phyloP scores from a whole-genome alignment of 495 filamentous ascomycete genomes.

The Tuber melanosporum region DNA sequence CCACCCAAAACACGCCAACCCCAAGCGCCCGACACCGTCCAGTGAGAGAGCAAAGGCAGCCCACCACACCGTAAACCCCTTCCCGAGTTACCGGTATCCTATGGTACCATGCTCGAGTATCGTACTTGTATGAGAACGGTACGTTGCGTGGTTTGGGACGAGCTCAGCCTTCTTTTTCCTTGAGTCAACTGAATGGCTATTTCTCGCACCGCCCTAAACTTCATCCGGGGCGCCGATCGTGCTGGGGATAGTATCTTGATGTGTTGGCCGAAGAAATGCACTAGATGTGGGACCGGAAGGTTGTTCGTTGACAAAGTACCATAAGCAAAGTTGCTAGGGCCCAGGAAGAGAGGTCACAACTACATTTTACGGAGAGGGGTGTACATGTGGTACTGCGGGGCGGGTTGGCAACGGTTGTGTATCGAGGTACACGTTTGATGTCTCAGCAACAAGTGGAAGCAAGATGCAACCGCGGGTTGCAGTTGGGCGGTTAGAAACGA shows the following conservation, averaged over 20 bases:
- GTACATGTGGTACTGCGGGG: not conserved
- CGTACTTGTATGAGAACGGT: not conserved
- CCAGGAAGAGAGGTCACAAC: not conserved
- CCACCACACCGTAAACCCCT: not conserved
- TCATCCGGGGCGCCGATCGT: not conserved
- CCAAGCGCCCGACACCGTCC: not conserved
- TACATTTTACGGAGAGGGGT: not conserved
- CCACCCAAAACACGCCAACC: not conserved
- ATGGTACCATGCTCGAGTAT: not conserved
- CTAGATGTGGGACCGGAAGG: not conserved
- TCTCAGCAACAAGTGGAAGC: not conserved
- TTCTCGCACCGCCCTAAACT: conserved; percentile 1
- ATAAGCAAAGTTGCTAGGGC: not conserved
- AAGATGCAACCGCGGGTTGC: not conserved
- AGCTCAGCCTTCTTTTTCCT: not conserved
- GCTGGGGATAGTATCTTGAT: not conserved
- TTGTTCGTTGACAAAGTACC: not conserved
- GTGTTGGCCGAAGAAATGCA: not conserved
- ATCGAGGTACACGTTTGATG: not conserved
- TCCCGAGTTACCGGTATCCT: not conserved
- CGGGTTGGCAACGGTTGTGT: not conserved
- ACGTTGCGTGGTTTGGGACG: not conserved
- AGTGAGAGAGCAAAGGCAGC: not conserved
- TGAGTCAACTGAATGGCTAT: not conserved
- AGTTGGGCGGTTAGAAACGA: conserved; percentile 4